These are phyloP conservation scores for Dioscorea cayenensis DNA, from an alignment of 116 monocot genomes.

Conservation along the genomic window DNA sequence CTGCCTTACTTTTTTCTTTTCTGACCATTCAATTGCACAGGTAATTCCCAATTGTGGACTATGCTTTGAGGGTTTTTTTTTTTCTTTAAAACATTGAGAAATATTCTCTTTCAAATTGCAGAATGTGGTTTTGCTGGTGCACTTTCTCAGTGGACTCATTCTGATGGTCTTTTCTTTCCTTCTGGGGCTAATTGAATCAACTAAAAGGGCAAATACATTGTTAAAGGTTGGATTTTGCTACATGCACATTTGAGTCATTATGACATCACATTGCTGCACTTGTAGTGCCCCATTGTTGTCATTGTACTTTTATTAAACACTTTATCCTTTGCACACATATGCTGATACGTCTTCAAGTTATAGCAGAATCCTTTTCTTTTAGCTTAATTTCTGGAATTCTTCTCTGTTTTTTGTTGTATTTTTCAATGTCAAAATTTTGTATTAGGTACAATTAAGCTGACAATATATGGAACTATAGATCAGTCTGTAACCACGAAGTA, in stretches of 20 bases:
- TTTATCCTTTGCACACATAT: too few relatives aligned
- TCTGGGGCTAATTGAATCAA: conserved; percentile 73
- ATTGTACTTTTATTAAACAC: too few relatives aligned
- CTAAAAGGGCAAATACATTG: conserved; percentile 55
- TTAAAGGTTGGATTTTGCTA: conserved; percentile 46
- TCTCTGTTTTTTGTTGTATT: too few relatives aligned
- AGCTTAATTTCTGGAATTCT: too few relatives aligned
- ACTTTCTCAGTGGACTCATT: conserved; percentile 82
- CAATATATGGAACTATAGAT: too few relatives aligned
- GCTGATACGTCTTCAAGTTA: too few relatives aligned
- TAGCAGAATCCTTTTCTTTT: too few relatives aligned
- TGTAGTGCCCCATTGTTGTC: not conserved
- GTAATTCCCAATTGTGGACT: conserved; percentile 16
- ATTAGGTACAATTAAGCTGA: too few relatives aligned
- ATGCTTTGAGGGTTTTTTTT: not conserved
- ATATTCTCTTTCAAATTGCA: conserved; percentile 25
- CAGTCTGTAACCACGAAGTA: too few relatives aligned
- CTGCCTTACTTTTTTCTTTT: conserved; percentile 89
- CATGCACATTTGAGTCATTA: not conserved
- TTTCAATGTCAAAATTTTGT: too few relatives aligned
- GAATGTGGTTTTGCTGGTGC: conserved; percentile 85
- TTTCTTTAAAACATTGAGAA: not conserved
- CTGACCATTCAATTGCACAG: conserved; percentile 88
- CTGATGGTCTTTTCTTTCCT: conserved; percentile 92
- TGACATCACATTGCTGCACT: not conserved